These are phyloP conservation scores for Penicillium brevicompactum DNA, from an alignment of 2,329 filamentous ascomycete genomes.

Conservation along the genomic window DNA sequence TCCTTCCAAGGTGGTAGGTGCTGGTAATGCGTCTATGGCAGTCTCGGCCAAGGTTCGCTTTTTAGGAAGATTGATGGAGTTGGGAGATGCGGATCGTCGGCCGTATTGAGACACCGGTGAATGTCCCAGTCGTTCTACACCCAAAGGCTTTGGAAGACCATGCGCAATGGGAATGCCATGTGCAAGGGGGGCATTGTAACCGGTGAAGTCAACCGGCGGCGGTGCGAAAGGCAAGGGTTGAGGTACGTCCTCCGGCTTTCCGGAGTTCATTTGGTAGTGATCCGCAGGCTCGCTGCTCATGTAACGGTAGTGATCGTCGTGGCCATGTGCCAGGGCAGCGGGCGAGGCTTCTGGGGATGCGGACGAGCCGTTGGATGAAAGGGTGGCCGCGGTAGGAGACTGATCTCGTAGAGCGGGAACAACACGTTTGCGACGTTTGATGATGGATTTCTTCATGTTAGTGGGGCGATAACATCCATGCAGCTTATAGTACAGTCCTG, in stretches of 20 bases:
- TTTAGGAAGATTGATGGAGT: constrained; percentile 32
- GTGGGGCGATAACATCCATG: constrained; percentile 91
- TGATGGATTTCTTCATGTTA: constrained; percentile 98
- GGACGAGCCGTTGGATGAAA: constrained; percentile 47
- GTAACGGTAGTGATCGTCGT: constrained; percentile 38
- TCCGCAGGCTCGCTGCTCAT: constrained; percentile 37
- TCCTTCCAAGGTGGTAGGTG: constrained; percentile 34
- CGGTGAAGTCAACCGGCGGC: constrained; percentile 54
- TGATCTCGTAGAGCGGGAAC: constrained; percentile 70
- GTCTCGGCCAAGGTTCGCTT: constrained; percentile 42
- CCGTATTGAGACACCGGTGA: constrained; percentile 33
- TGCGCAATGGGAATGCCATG: constrained; percentile 32
- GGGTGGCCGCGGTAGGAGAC: constrained; percentile 43
- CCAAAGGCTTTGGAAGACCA: constrained; percentile 28
- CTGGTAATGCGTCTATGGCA: constrained; percentile 28
- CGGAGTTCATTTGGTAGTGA: constrained; percentile 48
- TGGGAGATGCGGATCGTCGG: constrained; percentile 37
- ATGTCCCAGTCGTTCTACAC: constrained; percentile 33
- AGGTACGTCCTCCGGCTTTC: constrained; percentile 41
- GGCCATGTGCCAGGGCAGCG: constrained; percentile 30
- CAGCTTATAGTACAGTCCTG: constrained; percentile 93
- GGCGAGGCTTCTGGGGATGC: constrained; percentile 45
- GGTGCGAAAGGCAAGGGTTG: constrained; percentile 39
- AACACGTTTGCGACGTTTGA: constrained; percentile 92
- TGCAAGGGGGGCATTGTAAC: constrained; percentile 39